Percentiles rank a stretch among this genome's conserved stretches.
These are phyloP conservation scores for Candida pseudocylindracea DNA, from an alignment of 1,139 yeast genomes.

Conservation along the genomic window DNA sequence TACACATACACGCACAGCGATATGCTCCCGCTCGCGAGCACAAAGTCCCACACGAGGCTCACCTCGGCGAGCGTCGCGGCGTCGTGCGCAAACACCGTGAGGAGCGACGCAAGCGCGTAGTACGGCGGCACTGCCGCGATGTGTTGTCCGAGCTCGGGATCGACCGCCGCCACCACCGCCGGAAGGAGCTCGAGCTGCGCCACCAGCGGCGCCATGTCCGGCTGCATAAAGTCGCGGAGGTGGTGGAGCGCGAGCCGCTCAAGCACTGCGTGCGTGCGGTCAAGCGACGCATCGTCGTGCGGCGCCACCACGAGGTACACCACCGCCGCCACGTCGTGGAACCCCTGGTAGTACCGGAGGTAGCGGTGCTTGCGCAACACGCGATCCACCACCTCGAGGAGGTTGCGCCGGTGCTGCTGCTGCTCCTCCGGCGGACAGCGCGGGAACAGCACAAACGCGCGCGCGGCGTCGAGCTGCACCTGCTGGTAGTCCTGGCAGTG, in stretches of 20 bases:
- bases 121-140: conserved; percentile 22
- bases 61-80: conserved; percentile 24
- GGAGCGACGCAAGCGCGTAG: conserved; percentile 46
- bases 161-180: conserved; percentile 30
- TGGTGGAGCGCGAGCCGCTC: conserved; percentile 38
- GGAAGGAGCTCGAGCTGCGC: conserved; percentile 49
- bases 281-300: conserved; percentile 11
- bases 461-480: conserved; percentile 49
- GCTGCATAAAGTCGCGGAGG: conserved; percentile 71
- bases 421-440: conserved; percentile 14
- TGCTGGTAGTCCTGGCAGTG: conserved; percentile 42
- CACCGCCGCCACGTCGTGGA: conserved; percentile 66
- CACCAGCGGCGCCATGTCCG: conserved; percentile 40
- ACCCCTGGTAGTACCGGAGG: conserved; percentile 76
- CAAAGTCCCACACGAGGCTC: conserved; percentile 38
- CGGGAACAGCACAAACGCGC: conserved; percentile 35
- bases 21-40: conserved; percentile 24
- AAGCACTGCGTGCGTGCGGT: conserved; percentile 17
- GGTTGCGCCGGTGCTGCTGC: conserved; percentile 13
- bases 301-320: conserved; percentile 26
- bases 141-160: conserved; percentile 13
- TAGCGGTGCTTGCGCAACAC: conserved; percentile 38
- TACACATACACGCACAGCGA: conserved; percentile 29
- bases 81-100: conserved; percentile 70
- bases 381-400: conserved; percentile 25